Evolutionary conservation across 2,329 filamentous ascomycete species (phyloP), one percentile per base, ranked within the genome.

Genomic region (Orbilia oligospora): DNA sequence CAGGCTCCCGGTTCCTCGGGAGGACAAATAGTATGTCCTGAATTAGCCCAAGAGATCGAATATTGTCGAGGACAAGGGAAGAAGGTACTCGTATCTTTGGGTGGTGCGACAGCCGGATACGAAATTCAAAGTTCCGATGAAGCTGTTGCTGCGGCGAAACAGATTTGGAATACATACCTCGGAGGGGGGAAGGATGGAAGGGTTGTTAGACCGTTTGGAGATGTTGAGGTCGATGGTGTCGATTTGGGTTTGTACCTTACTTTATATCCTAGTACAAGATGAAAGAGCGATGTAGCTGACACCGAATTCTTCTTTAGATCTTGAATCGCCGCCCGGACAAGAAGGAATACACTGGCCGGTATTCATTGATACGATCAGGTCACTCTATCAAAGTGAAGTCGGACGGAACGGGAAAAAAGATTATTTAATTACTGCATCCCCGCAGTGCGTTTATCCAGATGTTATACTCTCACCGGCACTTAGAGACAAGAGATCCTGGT

Each of bases 81-180:
- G 84, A 92, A 90, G 0, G 90, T 94, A 80, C 83, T 93, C 46
- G 86, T 93, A 9, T 93, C 91, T 2, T 86, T 94, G 49, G 91
- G 91, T n/a, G 91, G 92, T 36, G 89, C 89, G 1, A 90, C 90
- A 0, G 14, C 20, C 1, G 70, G 64, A 0, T 79, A 79, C 38
- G 68, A 70, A 16, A 20, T 79, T 9, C 44, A 48, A 10, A 88
- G 86, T n/a, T 80, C 85, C 0, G 80, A 84, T 0, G 87, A 86
- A 0, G 91, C 91, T 5, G 83, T 85, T 20, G 82, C 85, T 0
- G 88, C 88, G 1, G 92, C 91, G 0, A 84, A 90, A 67, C 86
- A 88, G 24, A 84, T 93, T 73, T 94, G 91, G 91, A 38, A 70
- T 20, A 71, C 48, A 5, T 79, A 58, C 20, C 66, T 79, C 9